Evolutionary conservation across 1,139 yeast species (phyloP).

Genomic region (Taphrina wiesneri): DNA sequence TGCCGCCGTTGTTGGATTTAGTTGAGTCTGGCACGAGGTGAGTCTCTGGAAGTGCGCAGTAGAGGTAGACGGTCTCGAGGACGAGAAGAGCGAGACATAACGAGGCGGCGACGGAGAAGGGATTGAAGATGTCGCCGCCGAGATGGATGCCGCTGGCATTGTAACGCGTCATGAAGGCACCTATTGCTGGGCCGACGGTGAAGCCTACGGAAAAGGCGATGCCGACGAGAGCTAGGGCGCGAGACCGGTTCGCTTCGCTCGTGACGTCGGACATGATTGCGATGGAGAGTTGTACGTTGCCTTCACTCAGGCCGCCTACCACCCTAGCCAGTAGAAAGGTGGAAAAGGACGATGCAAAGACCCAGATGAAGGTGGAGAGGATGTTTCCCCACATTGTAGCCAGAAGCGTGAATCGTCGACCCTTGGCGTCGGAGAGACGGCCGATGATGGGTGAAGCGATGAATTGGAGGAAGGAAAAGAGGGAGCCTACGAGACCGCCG

Average conservation of each 20-base stretch:
- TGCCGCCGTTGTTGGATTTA: background rate
- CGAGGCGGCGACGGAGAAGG: conserved; percentile 29
- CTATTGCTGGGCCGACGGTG: conserved; percentile 34
- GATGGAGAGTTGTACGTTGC: conserved; percentile 33
- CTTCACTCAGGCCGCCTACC: conserved; percentile 34
- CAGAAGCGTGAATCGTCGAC: conserved; percentile 25
- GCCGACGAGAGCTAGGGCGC: conserved; percentile 33
- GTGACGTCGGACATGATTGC: conserved; percentile 35
- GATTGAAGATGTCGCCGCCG: conserved; percentile 25
- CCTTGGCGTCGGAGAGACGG: conserved; percentile 18
- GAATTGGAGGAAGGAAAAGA: conserved; percentile 32
- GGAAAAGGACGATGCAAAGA: conserved; percentile 33
- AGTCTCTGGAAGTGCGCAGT: conserved; percentile 28
- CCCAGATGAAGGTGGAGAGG: conserved; percentile 33
- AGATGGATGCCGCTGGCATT: conserved; percentile 25
- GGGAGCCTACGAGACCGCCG: conserved; percentile 34
- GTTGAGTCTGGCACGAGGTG: background rate
- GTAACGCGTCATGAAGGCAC: conserved; percentile 34
- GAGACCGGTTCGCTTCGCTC: conserved; percentile 30
- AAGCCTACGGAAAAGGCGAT: conserved; percentile 33
- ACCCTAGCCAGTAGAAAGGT: conserved; percentile 27
- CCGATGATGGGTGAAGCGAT: conserved; percentile 34
- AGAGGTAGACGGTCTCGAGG: conserved; percentile 27
- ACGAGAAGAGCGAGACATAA: conserved; percentile 24
- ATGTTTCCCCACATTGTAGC: conserved; percentile 34